Base-by-base conservation (phyloP, 805 yeast species). In the Barnettozyma californica region DNA sequence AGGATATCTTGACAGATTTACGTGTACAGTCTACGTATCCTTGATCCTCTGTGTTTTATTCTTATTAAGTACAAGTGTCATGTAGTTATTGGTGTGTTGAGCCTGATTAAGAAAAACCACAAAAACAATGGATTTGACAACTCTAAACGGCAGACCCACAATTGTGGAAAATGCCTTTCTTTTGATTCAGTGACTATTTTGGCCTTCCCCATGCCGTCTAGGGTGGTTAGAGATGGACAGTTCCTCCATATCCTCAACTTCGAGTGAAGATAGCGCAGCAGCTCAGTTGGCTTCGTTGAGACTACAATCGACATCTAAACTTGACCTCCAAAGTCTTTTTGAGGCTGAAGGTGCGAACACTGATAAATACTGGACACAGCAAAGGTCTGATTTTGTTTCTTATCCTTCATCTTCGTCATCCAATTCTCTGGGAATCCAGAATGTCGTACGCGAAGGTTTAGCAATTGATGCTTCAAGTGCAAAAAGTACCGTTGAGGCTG, bases 221-320 rank as follows among this genome's bases (percentile, higher is more conserved):
- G 16, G 21, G 21, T 16, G 13, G 33, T 11, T 10, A 18, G 43
- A 9, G 16, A 45, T 41, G 48, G 41, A 40, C 34, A 34, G 21
- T 9, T 40, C 44, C 21, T 37, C 41, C 25, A 25, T 26, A 10
- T 41, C 42, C 11, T 40, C 31, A 6, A 35, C 44, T 10, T 47
- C 53, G 20, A 29, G 45, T 10, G 37, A 21, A 16, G 54, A 51
- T 16, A 51, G 52, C 25, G 46, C 39, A 3, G 14, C 40, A 5
- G 48, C 36, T 14, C 49, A 51, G 23, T 45, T 51, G 44, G 40
- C 18, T 7, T 51, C 54, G 10, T 41, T 49, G 38, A 34, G 49
- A n/a, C 20, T 38, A 9, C 38, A 31, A 18, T 43, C 47, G 2
- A 31, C 47, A 9, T 43, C 47, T 11, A 39, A 19, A 20, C 10